Evolutionary conservation across 495 filamentous ascomycete genomes (phyloP).

Genomic region (Talaromyces liani): DNA sequence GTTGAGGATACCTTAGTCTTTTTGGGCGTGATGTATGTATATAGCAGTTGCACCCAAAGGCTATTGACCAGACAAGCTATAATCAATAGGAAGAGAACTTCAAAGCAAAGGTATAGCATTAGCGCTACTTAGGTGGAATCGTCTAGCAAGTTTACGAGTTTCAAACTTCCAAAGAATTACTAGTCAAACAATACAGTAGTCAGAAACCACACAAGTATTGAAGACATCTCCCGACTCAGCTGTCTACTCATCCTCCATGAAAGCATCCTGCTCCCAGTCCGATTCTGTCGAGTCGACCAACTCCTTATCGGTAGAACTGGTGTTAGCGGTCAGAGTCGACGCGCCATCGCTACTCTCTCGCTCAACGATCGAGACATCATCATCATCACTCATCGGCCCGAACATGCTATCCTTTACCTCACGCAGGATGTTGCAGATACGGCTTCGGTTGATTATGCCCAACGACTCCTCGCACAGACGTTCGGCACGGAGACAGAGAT

Average conservation of each 20-base stretch:
- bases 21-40: background rate
- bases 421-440: slow-evolving; percentile 3
- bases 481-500: slow-evolving; percentile 1
- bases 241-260: background rate
- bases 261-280: background rate
- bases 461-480: slow-evolving; percentile 3
- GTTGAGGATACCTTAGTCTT: background rate
- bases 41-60: too few species aligned
- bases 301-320: background rate
- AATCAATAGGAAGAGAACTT: too few species aligned
- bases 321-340: background rate
- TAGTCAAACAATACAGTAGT: background rate
- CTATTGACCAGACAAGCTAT: too few species aligned
- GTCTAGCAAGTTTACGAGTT: background rate
- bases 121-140: background rate
- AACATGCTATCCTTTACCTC: background rate
- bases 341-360: background rate
- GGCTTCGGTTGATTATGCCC: background rate
- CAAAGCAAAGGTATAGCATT: background rate
- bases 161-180: background rate
- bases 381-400: background rate
- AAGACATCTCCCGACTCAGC: too few species aligned
- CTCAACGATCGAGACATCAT: background rate
- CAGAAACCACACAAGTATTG: too few species aligned
- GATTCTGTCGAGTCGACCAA: background rate